phyloP scores from a whole-genome alignment of 2,329 filamentous ascomycete genomes.

The Fusarium poae region DNA sequence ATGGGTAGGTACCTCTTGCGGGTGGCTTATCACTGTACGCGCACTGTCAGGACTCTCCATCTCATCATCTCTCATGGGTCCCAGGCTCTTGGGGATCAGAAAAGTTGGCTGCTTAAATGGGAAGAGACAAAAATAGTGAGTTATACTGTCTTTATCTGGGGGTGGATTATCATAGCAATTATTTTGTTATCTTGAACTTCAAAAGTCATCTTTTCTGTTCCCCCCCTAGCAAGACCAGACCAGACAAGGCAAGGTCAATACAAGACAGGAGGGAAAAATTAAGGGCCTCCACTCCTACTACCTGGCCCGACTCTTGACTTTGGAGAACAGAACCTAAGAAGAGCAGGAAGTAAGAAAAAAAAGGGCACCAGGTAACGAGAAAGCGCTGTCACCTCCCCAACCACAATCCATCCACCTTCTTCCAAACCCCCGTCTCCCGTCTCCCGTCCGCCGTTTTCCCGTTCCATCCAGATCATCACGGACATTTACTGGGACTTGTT shows the following conservation, averaged over 20 bases:
- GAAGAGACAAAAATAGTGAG: neutral
- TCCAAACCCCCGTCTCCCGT: constrained; percentile 42
- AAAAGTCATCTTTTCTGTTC: neutral
- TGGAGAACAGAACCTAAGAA: too few species aligned
- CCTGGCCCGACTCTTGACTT: neutral
- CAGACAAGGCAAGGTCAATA: constrained; percentile 5
- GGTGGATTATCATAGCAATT: neutral
- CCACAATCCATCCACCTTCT: constrained; percentile 41
- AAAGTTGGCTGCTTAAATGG: neutral
- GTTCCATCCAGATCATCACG: constrained; percentile 49
- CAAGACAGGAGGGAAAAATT: constrained; percentile 30
- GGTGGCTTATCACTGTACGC: constrained; percentile 35
- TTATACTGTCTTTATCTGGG: neutral
- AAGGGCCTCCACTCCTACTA: constrained; percentile 42
- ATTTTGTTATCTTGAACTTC: neutral
- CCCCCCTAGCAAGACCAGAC: neutral
- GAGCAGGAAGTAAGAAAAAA: neutral
- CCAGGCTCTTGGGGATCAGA: constrained; percentile 2
- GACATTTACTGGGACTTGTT: constrained; percentile 43
- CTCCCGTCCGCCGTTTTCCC: constrained; percentile 46
- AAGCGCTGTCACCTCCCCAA: constrained; percentile 48
- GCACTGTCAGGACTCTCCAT: constrained; percentile 26
- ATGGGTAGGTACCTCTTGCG: constrained; percentile 12
- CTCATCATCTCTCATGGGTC: constrained; percentile 14
- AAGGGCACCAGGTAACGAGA: constrained; percentile 41